Base-by-base conservation (phyloP, 78 protist species). In the Guillardia theta region DNA sequence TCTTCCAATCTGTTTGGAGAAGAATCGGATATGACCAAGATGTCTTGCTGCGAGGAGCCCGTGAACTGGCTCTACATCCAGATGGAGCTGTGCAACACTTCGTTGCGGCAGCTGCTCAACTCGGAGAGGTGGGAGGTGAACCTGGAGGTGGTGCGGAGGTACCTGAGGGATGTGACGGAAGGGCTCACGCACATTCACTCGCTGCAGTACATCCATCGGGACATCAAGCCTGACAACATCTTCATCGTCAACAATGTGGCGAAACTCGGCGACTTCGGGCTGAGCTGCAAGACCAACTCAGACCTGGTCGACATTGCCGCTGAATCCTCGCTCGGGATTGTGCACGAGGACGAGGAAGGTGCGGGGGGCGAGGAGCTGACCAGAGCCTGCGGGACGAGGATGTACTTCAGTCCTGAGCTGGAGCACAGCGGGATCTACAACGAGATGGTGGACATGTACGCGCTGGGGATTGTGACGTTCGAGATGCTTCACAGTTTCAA, bases 191-290 rank as follows among this genome's bases (percentile, higher is more conserved):
- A 88, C 93, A 27, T 88, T n/a, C 93, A 88, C 64, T 27, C 54
- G 1, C 54, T 33, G 41, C 47, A 41, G 30, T 88, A 33, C 43
- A 88, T 88, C 33, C 93, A 88, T 33, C 62, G 93, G 44, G 93
- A 88, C 64, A 48, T 88, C 46, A 88, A 88, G 8, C 93, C 93
- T 0, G 93, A 88, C 62, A 88, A 88, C 93, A 88, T 88, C 64
- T 88, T 88, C 39, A 33, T 88, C 33, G 93, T 78, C 33, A 37
- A 78, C 33, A 36, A 37, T 30, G 90, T 78, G 10, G 90, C 90
- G 15, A 78, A 78, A n/a, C 18, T 78, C 9, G 90, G 90, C 33
- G 90, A 78, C 24, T 78, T 78, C 9, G 90, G 90, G 53, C 48
- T 78, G 24, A 6, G 9, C 48, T 78, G 90, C 90, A 0, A 43